These are phyloP conservation scores for Boehmeria nivea DNA, from an alignment of 306 rosid species.

Conservation along the genomic window DNA sequence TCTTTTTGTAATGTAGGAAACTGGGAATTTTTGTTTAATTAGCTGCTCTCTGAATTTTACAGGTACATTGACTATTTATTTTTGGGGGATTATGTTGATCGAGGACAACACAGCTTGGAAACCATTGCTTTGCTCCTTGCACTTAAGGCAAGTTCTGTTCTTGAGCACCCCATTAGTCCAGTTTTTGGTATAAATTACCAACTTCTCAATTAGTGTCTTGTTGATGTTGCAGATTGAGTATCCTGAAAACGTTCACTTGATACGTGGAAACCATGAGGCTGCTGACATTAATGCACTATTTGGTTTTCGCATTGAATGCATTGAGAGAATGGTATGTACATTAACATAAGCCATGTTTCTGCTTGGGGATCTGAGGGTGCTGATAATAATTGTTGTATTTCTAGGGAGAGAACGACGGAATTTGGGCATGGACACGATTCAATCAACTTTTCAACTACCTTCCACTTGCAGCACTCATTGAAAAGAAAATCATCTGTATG, in stretches of 20 bases:
- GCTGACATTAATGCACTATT: conserved; percentile 98
- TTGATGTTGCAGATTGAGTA: conserved; percentile 78
- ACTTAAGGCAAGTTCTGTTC: conserved; percentile 63
- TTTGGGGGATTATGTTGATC: conserved; percentile 99
- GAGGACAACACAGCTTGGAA: conserved; percentile 99
- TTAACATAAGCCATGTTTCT: conserved; percentile 6
- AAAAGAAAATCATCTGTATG: conserved; percentile 98
- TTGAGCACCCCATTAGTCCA: neutral
- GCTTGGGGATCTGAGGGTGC: conserved; percentile 20
- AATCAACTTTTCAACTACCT: conserved; percentile 98
- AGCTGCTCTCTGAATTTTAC: conserved; percentile 29
- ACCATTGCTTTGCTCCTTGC: conserved; percentile 95
- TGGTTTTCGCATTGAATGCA: conserved; percentile 99
- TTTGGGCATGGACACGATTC: conserved; percentile 99
- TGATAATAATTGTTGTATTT: conserved; percentile 26
- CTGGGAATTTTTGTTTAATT: conserved; percentile 13
- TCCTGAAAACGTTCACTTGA: conserved; percentile 94
- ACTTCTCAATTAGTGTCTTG: conserved; percentile 17
- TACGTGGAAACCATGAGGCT: conserved; percentile 99
- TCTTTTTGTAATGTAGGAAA: conserved; percentile 10
- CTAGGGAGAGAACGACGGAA: conserved; percentile 98
- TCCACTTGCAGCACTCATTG: conserved; percentile 95
- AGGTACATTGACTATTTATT: conserved; percentile 98
- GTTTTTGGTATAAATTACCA: conserved; percentile 16
- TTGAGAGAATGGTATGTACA: conserved; percentile 88